These are phyloP conservation scores for Chionographis japonica DNA, from an alignment of 106 monocot species.

Conservation along the genomic window DNA sequence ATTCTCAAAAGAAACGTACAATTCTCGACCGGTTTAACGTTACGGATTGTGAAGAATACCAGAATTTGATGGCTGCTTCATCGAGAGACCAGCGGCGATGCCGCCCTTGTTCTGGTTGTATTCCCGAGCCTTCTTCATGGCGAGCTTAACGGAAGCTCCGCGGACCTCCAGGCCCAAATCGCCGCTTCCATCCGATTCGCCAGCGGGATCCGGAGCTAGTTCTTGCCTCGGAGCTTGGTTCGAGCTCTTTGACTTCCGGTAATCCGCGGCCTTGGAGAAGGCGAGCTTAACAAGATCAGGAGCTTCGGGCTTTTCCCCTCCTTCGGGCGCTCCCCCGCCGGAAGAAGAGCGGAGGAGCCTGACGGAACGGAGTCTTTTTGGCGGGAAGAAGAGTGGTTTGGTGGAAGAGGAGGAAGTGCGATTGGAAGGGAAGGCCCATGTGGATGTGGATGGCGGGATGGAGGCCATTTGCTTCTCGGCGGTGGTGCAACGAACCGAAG, in stretches of 20 bases:
- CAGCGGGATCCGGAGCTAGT: neutral
- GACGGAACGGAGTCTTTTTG: neutral
- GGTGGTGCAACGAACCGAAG: too few species aligned
- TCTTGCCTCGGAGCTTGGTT: slow-evolving; percentile 1
- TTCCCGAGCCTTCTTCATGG: slow-evolving; percentile 33
- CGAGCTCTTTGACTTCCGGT: slow-evolving; percentile 28
- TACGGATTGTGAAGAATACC: too few species aligned
- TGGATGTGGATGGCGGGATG: slow-evolving; percentile 10
- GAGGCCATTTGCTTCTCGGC: neutral
- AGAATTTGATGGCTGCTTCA: too few species aligned
- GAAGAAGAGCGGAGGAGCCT: slow-evolving; percentile 8
- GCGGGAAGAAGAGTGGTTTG: slow-evolving; percentile 2
- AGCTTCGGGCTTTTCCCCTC: slow-evolving; percentile 12
- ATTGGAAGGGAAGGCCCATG: slow-evolving; percentile 5
- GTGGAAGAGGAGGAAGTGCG: neutral
- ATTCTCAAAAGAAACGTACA: too few species aligned
- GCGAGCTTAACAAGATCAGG: slow-evolving; percentile 47
- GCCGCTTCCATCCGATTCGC: neutral
- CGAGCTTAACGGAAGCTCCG: slow-evolving; percentile 31
- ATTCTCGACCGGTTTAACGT: too few species aligned
- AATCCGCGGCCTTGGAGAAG: slow-evolving; percentile 41
- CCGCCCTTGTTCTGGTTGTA: slow-evolving; percentile 27
- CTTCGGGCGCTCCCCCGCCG: neutral
- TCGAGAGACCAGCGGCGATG: too few species aligned
- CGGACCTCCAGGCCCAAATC: neutral